These are phyloP conservation scores for Eleusine indica DNA, from an alignment of 176 grass and related monocot species.

Conservation along the genomic window DNA sequence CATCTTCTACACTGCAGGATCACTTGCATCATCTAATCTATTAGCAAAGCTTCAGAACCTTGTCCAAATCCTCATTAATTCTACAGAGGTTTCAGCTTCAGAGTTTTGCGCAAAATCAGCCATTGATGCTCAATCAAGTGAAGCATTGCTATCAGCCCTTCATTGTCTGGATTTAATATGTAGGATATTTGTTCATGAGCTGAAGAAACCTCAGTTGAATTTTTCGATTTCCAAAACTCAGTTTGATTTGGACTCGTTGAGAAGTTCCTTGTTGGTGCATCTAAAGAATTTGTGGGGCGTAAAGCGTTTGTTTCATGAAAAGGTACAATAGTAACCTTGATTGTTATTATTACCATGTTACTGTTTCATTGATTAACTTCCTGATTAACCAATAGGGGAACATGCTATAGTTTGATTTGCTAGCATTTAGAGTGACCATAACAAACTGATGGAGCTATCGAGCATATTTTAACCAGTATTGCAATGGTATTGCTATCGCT, in stretches of 20 bases:
- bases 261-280: constrained; percentile 57
- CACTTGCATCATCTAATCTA: constrained; percentile 41
- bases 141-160: constrained; percentile 58
- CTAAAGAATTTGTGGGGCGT: constrained; percentile 67
- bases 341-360: constrained; percentile 12
- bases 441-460: constrained; percentile 3
- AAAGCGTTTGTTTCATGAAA: constrained; percentile 51
- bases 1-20: constrained; percentile 24
- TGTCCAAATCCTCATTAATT: constrained; percentile 60
- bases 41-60: constrained; percentile 60
- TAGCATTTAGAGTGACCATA: not conserved
- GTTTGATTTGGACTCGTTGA: constrained; percentile 40
- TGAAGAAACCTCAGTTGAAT: constrained; percentile 56
- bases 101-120: constrained; percentile 51
- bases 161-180: constrained; percentile 70
- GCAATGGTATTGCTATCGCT: not conserved
- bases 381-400: constrained; percentile 25
- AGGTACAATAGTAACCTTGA: constrained; percentile 29
- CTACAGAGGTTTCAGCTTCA: constrained; percentile 66
- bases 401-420: constrained; percentile 18
- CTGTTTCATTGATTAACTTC: constrained; percentile 32
- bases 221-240: constrained; percentile 23
- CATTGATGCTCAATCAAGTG: constrained; percentile 59
- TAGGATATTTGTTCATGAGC: constrained; percentile 62
- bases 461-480: constrained; percentile 12